Base-by-base conservation (phyloP, 139 green algal species). In the Dunaliella primolecta region DNA sequence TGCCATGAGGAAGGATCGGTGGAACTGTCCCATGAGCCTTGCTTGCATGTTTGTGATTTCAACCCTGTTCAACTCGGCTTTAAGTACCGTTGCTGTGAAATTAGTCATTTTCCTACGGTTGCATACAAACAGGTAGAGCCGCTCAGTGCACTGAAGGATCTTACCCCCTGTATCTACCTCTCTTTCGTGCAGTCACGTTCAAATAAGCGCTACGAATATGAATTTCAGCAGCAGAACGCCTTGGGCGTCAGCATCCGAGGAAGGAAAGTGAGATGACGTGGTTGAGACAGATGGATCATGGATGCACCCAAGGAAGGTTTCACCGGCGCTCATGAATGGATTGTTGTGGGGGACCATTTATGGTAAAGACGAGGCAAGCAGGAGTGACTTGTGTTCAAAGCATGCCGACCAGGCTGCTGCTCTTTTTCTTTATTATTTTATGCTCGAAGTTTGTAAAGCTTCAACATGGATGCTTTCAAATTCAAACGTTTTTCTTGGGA, bases 141-240 rank as follows among this genome's bases (percentile, higher is more conserved):
- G 25, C 27, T 32, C 25, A 77, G 71, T 77, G n/a, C 29, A 31
- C 25, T 77, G 75, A 23, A 38, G 21, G 2, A 80, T 33, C 32
- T 36, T 23, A 2, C 75, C 29, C 75, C 20, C n/a, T 38, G n/a
- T 29, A 11, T 37, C 21, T 2, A 27, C 2, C 2, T 23, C 7
- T 37, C 24, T 32, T 36, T 80, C 75, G 1, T 80, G 75, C 30
- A 80, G 75, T 37, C 29, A 11, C 36, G 33, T 23, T 29, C 32
- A 11, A 80, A 80, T n/a, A 80, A 80, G 75, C 75, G 75, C 75
- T 80, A 38, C 33, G 75, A 80, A 11, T 80, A 80, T 36, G 75
- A 38, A 11, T 33, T 80, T 1, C 29, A 80, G 75, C 75, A 32
- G 33, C n/a, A 80, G 75, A 80, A 38, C n/a, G 75, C 75, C 2